Conservation (phyloP, 352 stramenopile species). For the Phytophthora constricta region DNA sequence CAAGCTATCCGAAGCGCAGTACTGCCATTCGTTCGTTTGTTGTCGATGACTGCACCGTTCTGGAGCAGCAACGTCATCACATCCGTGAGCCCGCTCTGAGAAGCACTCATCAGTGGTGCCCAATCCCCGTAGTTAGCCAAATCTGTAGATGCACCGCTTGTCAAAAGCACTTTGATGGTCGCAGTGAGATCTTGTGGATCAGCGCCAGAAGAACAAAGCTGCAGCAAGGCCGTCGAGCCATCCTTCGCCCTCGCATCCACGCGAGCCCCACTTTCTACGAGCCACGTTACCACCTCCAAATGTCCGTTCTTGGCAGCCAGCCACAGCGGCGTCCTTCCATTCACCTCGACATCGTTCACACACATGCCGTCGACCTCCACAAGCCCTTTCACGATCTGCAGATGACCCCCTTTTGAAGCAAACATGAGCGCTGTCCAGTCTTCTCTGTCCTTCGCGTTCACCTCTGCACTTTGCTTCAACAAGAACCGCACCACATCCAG, state of each 20-base stretch:
- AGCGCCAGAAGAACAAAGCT: too few relatives aligned
- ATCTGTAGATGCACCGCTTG: background rate
- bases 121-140: background rate
- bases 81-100: background rate
- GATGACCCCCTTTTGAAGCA: background rate
- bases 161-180: background rate
- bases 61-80: background rate
- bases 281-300: too few relatives aligned
- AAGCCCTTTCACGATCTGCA: background rate
- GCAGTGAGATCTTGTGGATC: too few relatives aligned
- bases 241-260: too few relatives aligned
- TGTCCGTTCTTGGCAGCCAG: too few relatives aligned
- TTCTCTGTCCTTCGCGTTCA: background rate
- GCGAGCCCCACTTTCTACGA: too few relatives aligned
- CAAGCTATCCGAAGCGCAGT: constrained; percentile 9
- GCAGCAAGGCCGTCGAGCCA: too few relatives aligned
- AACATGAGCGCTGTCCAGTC: background rate
- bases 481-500: background rate
- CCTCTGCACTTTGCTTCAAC: background rate
- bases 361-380: background rate
- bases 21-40: background rate
- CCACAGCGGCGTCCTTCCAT: too few relatives aligned
- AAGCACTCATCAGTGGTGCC: background rate
- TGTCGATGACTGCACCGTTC: background rate
- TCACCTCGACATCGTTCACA: background rate